These are phyloP conservation scores for Candida incommunis DNA, from an alignment of 805 yeast species.

Conservation along the genomic window DNA sequence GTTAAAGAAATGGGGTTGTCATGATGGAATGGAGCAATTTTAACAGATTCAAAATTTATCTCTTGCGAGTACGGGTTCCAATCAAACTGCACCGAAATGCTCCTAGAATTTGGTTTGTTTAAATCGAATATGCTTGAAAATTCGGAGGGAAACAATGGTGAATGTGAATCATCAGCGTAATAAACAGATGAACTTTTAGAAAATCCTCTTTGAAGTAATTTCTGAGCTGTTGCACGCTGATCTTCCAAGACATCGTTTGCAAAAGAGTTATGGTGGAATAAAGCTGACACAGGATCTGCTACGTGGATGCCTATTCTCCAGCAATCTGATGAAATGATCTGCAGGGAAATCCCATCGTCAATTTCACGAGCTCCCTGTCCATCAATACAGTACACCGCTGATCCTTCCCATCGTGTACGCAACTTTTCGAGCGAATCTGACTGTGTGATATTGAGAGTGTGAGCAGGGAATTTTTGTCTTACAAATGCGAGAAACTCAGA, in stretches of 20 bases:
- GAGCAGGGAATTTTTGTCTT: neutral
- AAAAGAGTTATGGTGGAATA: constrained; percentile 16
- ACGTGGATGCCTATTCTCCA: constrained; percentile 47
- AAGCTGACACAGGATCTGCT: constrained; percentile 70
- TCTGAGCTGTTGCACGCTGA: too few relatives aligned
- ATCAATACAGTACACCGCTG: constrained; percentile 60
- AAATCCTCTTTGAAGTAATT: constrained; percentile 41
- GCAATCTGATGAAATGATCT: constrained; percentile 8
- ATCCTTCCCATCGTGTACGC: neutral
- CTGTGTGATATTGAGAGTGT: neutral
- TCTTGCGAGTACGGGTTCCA: constrained; percentile 16
- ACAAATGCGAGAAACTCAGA: neutral
- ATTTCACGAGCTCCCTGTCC: constrained; percentile 67
- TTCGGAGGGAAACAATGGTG: constrained; percentile 54
- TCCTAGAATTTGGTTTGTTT: constrained; percentile 25
- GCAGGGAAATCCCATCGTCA: constrained; percentile 74
- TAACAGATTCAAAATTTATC: constrained; percentile 7
- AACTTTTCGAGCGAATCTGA: neutral
- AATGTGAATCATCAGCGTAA: constrained; percentile 44
- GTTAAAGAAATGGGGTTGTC: constrained; percentile 39
- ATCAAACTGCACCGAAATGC: constrained; percentile 28
- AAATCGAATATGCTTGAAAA: constrained; percentile 39
- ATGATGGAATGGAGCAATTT: constrained; percentile 29
- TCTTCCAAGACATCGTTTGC: too few relatives aligned
- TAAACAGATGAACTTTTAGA: constrained; percentile 53